Base-by-base conservation (phyloP, 73 alveolate species). In the Tetrahymena borealis region DNA sequence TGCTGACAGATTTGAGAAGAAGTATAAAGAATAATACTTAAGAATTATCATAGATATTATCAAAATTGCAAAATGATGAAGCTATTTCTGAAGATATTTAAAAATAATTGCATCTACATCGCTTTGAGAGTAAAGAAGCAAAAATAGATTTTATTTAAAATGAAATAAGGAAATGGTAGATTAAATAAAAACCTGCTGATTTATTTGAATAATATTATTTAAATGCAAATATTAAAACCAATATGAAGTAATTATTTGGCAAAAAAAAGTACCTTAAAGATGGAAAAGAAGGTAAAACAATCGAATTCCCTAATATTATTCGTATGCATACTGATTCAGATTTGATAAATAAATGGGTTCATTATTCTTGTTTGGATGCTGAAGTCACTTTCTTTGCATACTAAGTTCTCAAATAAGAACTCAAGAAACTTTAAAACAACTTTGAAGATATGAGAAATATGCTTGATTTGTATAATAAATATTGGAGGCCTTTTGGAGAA, bases 401-500 rank as follows among this genome's bases (percentile, higher is more conserved):
- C 38, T 91, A 36, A 78, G 77, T 41, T 11, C 32, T 39, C 18
- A 39, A 90, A 40, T 36, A 91, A 79, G 40, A 42, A 13, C n/a
- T 39, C 18, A 77, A 40, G 36, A 39, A 33, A 8, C 28, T 40
- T 39, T 39, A 32, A 7, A 90, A 32, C 38, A 36, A 90, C 38
- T 40, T 39, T 15, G 90, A 79, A 39, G 95, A 92, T 16, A 94
- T 97, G 95, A 90, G 78, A 13, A 95, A 94, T 43, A 92, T 95
- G 93, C 92, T 94, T 15, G 96, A 92, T 33, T 93, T 98, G 32
- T 98, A 98, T 43, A 35, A 92, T 2, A 94, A 97, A 90, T 97
- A 98, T 93, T 97, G 99, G 99, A 91, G 78, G 78, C 98, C 99
- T 11, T 94, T 98, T 39, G 99, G 99, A 10, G 99, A 98, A 91